phyloP scores from a whole-genome alignment of 108 stramenopile genomes.

The Aurantiochytrium sp. region DNA sequence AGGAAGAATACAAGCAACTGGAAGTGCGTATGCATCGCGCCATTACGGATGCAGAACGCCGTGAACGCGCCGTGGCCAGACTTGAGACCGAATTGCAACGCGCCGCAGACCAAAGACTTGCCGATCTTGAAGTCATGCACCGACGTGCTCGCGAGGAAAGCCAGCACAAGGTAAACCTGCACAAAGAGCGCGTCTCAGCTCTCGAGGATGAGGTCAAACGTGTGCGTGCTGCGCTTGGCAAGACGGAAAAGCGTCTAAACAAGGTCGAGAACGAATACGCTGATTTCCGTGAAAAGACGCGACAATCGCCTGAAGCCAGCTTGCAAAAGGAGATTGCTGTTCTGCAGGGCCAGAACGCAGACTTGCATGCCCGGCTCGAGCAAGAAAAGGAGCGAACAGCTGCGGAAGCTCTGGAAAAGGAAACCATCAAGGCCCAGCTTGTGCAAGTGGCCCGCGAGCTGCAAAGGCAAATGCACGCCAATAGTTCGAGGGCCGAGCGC shows the following conservation, averaged over 20 bases:
- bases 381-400: constrained; percentile 29
- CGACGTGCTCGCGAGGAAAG: background rate
- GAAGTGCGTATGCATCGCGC: constrained; percentile 1
- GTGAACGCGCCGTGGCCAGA: background rate
- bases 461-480: background rate
- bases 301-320: constrained; percentile 35
- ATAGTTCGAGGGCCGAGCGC: background rate
- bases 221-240: background rate
- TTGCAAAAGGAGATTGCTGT: constrained; percentile 32
- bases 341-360: constrained; percentile 35
- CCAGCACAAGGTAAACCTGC: background rate
- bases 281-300: constrained; percentile 25
- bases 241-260: background rate
- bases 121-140: background rate
- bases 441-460: constrained; percentile 24
- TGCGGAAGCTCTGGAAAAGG: constrained; percentile 33
- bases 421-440: constrained; percentile 33
- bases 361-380: constrained; percentile 27
- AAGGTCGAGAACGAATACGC: constrained; percentile 31
- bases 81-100: background rate
- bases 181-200: background rate
- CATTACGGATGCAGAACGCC: constrained; percentile 9
- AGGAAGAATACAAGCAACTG: background rate
- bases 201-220: background rate
- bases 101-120: background rate